phyloP scores from a whole-genome alignment of 2,329 filamentous ascomycete genomes.

The Monilinia vaccinii-corymbosi region DNA sequence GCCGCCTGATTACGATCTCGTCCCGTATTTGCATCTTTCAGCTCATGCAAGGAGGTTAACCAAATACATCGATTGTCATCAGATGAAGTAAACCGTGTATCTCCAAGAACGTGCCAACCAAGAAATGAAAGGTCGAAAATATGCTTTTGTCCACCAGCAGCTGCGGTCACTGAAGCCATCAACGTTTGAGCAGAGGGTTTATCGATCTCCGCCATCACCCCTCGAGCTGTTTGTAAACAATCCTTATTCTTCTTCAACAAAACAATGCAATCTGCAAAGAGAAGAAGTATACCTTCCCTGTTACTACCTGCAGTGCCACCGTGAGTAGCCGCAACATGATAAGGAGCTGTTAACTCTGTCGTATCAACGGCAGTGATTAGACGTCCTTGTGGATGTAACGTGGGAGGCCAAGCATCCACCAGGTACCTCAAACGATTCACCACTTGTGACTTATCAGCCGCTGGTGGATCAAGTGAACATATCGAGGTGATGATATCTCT shows the following conservation, averaged over 20 bases:
- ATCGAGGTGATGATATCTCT: constrained; percentile 94
- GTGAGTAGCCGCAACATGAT: constrained; percentile 32
- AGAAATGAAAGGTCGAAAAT: constrained; percentile 65
- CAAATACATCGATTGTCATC: constrained; percentile 55
- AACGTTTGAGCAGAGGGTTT: constrained; percentile 60
- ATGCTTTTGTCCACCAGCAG: constrained; percentile 47
- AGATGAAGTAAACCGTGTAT: constrained; percentile 66
- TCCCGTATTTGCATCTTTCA: constrained; percentile 45
- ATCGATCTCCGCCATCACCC: constrained; percentile 76
- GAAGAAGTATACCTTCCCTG: constrained; percentile 63
- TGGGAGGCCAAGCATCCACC: constrained; percentile 66
- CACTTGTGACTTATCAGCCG: constrained; percentile 63
- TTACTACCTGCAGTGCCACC: constrained; percentile 4
- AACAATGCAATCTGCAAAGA: constrained; percentile 77
- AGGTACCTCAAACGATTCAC: constrained; percentile 66
- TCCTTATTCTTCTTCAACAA: constrained; percentile 62
- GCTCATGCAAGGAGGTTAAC: constrained; percentile 55
- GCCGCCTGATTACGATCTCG: constrained; percentile 40
- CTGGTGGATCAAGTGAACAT: constrained; percentile 76
- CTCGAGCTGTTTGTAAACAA: constrained; percentile 59
- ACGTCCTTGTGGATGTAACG: constrained; percentile 65
- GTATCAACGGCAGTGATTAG: constrained; percentile 76
- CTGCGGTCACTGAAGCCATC: constrained; percentile 54
- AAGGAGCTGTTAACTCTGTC: constrained; percentile 67
- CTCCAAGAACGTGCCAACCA: constrained; percentile 60